A percentile compares a stretch with the other conserved stretches of the same genome.
phyloP scores from a whole-genome alignment of 805 yeast genomes.

The Hyphopichia homilentoma region DNA sequence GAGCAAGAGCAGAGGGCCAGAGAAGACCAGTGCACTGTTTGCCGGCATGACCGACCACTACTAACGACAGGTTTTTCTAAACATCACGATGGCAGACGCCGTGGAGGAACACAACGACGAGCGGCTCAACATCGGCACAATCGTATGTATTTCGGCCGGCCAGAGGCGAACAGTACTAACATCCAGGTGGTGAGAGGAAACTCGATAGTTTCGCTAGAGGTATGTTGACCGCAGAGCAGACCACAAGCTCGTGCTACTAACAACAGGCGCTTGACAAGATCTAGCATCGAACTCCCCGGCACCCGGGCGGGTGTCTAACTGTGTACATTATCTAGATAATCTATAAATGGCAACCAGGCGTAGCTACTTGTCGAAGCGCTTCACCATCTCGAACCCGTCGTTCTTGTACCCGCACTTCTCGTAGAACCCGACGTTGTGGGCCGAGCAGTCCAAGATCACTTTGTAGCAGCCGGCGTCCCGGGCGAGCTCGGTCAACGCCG shows the following conservation, averaged over 20 bases:
- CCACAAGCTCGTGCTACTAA: conserved; percentile 15
- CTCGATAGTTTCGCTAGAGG: conserved; percentile 71
- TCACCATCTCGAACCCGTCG: conserved; percentile 70
- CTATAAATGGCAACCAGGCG: neutral
- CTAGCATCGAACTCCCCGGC: conserved; percentile 10
- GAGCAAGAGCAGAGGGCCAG: too few species aligned
- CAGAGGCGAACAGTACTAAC: too few species aligned
- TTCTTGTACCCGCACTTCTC: conserved; percentile 76
- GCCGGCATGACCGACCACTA: too few species aligned
- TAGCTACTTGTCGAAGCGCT: conserved; percentile 30
- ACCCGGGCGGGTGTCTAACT: conserved; percentile 1
- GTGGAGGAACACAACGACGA: conserved; percentile 52
- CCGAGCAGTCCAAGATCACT: conserved; percentile 83
- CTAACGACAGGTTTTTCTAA: conserved; percentile 53
- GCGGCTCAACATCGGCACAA: conserved; percentile 58
- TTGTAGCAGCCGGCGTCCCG: conserved; percentile 71
- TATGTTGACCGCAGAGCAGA: conserved; percentile 21
- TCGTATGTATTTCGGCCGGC: conserved; percentile 43
- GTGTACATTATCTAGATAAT: conserved; percentile 2
- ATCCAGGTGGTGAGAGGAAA: conserved; percentile 64
- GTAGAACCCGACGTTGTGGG: conserved; percentile 78
- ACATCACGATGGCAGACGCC: conserved; percentile 69
- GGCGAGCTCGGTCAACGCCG: conserved; percentile 58
- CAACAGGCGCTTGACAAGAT: conserved; percentile 35
- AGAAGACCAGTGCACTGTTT: too few species aligned